phyloP scores from a whole-genome alignment of 805 yeast species.

The Brettanomyces nanus region DNA sequence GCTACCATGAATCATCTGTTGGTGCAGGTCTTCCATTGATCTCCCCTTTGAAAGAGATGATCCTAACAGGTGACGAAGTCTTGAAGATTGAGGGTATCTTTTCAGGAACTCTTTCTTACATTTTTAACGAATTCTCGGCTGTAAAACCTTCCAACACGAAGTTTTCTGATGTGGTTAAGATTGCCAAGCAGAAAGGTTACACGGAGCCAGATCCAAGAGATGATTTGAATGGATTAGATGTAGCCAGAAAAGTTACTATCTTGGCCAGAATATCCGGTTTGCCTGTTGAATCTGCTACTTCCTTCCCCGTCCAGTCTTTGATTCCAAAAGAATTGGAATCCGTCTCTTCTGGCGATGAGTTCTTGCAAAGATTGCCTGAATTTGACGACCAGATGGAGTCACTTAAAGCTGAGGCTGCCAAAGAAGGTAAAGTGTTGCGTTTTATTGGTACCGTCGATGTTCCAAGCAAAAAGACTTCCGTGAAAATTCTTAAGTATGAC shows the following conservation, averaged over 20 bases:
- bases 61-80: constrained; percentile 89
- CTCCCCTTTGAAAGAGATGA: constrained; percentile 78
- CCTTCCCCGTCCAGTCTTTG: constrained; percentile 90
- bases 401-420: constrained; percentile 73
- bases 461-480: constrained; percentile 59
- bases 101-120: constrained; percentile 91
- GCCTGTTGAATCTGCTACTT: constrained; percentile 74
- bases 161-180: constrained; percentile 83
- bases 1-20: constrained; percentile 96
- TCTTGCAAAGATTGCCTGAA: constrained; percentile 69
- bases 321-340: constrained; percentile 82
- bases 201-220: constrained; percentile 99
- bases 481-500: constrained; percentile 83
- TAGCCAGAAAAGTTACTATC: constrained; percentile 96
- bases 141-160: constrained; percentile 50
- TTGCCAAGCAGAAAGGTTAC: constrained; percentile 88
- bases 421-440: constrained; percentile 80
- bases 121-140: constrained; percentile 88
- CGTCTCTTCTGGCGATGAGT: constrained; percentile 66
- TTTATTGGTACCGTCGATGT: constrained; percentile 89
- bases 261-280: constrained; percentile 90
- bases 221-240: constrained; percentile 95
- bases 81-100: constrained; percentile 91
- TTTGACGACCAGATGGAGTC: constrained; percentile 74
- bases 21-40: constrained; percentile 98